Evolutionary conservation across 495 filamentous ascomycete species (phyloP).

Genomic region (Talaromyces proteolyticus): DNA sequence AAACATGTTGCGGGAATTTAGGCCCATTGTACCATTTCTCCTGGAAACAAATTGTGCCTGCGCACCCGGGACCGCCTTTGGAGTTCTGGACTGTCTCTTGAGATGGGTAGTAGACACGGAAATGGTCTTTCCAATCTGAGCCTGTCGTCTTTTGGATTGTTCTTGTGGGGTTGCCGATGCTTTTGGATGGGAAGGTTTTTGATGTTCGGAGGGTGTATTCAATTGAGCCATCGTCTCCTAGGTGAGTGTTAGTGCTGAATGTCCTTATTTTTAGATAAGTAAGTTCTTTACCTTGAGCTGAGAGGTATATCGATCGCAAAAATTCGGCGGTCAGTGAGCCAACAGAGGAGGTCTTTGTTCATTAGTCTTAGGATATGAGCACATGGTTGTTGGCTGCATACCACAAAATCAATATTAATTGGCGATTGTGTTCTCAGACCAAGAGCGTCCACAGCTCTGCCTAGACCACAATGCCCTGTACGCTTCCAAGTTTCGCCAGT

Average conservation of each 20-base stretch:
- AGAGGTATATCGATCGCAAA: conserved; percentile 65
- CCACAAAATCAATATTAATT: conserved; percentile 56
- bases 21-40: conserved; percentile 57
- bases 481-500: conserved; percentile 45
- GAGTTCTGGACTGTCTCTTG: conserved; percentile 61
- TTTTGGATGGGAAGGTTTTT: conserved; percentile 14
- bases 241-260: conserved; percentile 4
- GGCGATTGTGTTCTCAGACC: conserved; percentile 40
- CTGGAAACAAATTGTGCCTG: conserved; percentile 78
- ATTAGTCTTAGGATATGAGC: conserved; percentile 6
- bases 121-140: conserved; percentile 42
- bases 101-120: conserved; percentile 82
- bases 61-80: conserved; percentile 50
- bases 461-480: conserved; percentile 67
- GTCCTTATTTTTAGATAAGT: conserved; percentile 8
- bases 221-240: conserved; percentile 54
- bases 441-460: conserved; percentile 51
- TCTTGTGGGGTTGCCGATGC: conserved; percentile 9
- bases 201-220: conserved; percentile 46
- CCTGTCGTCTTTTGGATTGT: conserved; percentile 17
- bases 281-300: conserved; percentile 55
- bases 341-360: conserved; percentile 63
- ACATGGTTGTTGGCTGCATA: conserved; percentile 15
- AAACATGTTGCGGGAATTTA: conserved; percentile 61
- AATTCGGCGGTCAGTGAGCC: conserved; percentile 67